These are phyloP conservation scores for Gynostemma pentaphyllum DNA, from an alignment of 306 rosid species.

Conservation along the genomic window DNA sequence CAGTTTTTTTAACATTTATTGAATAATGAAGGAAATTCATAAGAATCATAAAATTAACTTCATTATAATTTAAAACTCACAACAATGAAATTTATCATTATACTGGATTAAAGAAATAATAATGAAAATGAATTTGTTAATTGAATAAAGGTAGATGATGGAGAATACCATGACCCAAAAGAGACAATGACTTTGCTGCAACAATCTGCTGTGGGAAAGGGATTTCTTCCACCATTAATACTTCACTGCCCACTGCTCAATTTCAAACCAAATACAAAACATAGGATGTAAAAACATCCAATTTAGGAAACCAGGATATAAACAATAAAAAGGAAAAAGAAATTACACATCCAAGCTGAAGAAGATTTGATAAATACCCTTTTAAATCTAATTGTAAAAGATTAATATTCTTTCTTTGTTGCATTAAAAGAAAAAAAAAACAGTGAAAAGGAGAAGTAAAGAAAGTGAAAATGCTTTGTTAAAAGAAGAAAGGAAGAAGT, in stretches of 20 bases:
- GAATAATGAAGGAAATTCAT: too few relatives aligned
- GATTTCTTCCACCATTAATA: conserved; percentile 57
- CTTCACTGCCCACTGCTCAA: conserved; percentile 54
- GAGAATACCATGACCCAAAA: conserved; percentile 40
- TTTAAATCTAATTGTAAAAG: not conserved
- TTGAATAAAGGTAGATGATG: too few relatives aligned
- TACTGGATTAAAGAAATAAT: not conserved
- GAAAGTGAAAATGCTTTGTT: not conserved
- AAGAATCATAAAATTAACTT: too few relatives aligned
- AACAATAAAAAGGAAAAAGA: not conserved
- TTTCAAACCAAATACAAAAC: not conserved
- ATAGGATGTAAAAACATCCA: not conserved
- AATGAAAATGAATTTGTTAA: not conserved
- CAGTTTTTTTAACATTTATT: too few relatives aligned
- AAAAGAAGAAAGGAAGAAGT: not conserved
- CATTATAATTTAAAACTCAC: too few relatives aligned
- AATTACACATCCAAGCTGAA: not conserved
- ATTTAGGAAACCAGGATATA: not conserved
- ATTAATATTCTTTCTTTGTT: not conserved
- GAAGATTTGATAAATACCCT: too few relatives aligned
- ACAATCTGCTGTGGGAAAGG: conserved; percentile 59
- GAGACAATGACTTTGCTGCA: conserved; percentile 37
- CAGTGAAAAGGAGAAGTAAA: not conserved
- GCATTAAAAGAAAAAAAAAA: not conserved
- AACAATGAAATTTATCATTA: not conserved